Evolutionary conservation across 2,329 filamentous ascomycete genomes (phyloP).

Genomic region (Trichoderma sp.): DNA sequence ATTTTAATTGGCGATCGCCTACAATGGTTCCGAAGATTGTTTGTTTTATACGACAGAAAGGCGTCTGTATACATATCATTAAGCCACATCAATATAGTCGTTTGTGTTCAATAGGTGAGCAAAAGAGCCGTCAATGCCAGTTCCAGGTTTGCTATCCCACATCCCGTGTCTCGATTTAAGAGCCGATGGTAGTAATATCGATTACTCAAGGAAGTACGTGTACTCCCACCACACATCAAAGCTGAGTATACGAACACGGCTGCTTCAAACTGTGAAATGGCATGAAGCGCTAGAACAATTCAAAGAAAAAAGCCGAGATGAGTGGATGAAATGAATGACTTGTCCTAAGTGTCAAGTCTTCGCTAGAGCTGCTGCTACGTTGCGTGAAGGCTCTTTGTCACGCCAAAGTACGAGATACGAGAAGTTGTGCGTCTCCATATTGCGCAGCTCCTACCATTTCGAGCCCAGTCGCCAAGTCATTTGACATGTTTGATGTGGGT

Average conservation of each 20-base stretch:
- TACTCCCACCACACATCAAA: too few relatives aligned
- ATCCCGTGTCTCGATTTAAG: not conserved
- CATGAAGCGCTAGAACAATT: not conserved
- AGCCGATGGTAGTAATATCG: too few relatives aligned
- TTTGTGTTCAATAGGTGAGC: not conserved
- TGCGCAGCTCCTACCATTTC: not conserved
- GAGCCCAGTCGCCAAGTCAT: not conserved
- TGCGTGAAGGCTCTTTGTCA: not conserved
- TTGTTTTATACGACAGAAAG: too few relatives aligned
- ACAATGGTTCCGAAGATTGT: not conserved
- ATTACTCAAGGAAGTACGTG: too few relatives aligned
- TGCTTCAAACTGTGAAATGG: not conserved
- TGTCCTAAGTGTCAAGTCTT: too few relatives aligned
- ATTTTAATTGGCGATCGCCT: too few relatives aligned
- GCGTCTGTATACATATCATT: too few relatives aligned
- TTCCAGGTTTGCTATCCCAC: not conserved
- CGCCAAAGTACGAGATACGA: not conserved
- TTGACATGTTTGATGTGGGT: not conserved
- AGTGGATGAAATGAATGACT: not conserved
- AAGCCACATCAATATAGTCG: not conserved
- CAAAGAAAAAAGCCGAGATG: not conserved
- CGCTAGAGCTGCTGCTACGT: not conserved
- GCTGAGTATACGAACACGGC: not conserved
- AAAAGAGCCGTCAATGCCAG: not conserved
- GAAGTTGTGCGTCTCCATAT: not conserved